Evolutionary conservation across 305 asterid genomes (phyloP), one percentile per base, ranked within the genome.

Genomic region (Coffea humblotiana): DNA sequence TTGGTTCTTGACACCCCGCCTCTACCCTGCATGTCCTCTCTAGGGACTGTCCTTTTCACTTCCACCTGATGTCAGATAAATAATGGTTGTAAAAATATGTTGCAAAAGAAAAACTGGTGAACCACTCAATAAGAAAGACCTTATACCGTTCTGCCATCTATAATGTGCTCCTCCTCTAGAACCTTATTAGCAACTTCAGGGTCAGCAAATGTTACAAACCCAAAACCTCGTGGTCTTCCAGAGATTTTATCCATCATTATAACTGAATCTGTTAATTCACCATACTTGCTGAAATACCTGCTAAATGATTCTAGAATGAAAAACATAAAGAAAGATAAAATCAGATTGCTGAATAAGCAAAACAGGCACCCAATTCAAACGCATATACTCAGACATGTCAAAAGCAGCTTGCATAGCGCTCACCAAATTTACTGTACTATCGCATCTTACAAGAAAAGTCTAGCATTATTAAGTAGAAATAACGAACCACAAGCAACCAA

Each of bases 21-120:
- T 79, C 89, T 88, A 75, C 87, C 88, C 68, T 88, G 96, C 86
- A 87, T 88, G 81, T 88, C 97, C 86, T 90, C 97, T 77, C 97
- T 92, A 43, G 98, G 97, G 63, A 96, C 97, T 75, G 98, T 96
- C 87, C 97, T 91, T 90, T 96, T 92, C 67, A 95, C 98, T 82
- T 92, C 98, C 79, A 95, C 99, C 98, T 95, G 86, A 83, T 78
- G 64, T 67, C 15, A 35, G 13, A 69, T 52, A 45, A 19, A 71
- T 43, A 60, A 51, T 18, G 29, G 35, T 23, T 25, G 11, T 49
- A 19, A 75, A 77, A 23, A 3, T n/a, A 49, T 52, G 8, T 4
- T 48, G 60, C 6, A 8, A 5, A 58, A 80, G 25, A 29, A 25
- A 56, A 60, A 74, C 72, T 54, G 7, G 27, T 49, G 35, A 29